phyloP scores from a whole-genome alignment of 2,329 filamentous ascomycete species.

The Penicillium sp. region DNA sequence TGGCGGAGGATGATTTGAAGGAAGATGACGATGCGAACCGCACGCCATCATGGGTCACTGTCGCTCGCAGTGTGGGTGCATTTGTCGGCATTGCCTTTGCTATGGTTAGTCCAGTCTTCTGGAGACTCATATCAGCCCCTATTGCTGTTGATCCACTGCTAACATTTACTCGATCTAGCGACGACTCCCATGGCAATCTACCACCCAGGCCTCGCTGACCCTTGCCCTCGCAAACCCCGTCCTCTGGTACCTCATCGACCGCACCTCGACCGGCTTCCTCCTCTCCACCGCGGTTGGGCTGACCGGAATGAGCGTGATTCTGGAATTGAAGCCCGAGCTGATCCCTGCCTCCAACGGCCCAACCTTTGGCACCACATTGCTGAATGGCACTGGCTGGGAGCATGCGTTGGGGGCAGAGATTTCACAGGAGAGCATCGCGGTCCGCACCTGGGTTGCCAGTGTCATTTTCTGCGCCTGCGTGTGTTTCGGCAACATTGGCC shows the following conservation, averaged over 20 bases:
- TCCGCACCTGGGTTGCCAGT: slow-evolving; percentile 87
- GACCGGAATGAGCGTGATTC: slow-evolving; percentile 73
- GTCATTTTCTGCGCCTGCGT: slow-evolving; percentile 94
- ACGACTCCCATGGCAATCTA: slow-evolving; percentile 90
- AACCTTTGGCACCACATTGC: slow-evolving; percentile 37
- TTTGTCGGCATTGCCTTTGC: slow-evolving; percentile 77
- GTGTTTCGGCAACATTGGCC: slow-evolving; percentile 94
- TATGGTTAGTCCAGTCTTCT: slow-evolving; percentile 68
- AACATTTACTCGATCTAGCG: slow-evolving; percentile 61
- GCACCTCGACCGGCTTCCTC: slow-evolving; percentile 81
- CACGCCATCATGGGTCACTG: slow-evolving; percentile 69
- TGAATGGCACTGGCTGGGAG: slow-evolving; percentile 41
- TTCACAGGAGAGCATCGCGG: slow-evolving; percentile 61
- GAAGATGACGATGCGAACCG: slow-evolving; percentile 40
- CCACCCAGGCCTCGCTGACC: slow-evolving; percentile 88
- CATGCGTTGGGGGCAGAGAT: slow-evolving; percentile 43
- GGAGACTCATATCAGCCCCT: not conserved
- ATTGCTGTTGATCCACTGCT: not conserved
- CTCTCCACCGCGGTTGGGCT: slow-evolving; percentile 77
- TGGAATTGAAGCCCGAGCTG: slow-evolving; percentile 77
- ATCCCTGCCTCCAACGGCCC: slow-evolving; percentile 69
- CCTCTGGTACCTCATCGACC: slow-evolving; percentile 95
- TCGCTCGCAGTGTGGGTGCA: slow-evolving; percentile 71
- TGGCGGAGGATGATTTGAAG: slow-evolving; percentile 38
- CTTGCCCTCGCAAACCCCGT: slow-evolving; percentile 90